Conservation (phyloP, 768 basidiomycete species). For the Phaeotremella skinneri region DNA sequence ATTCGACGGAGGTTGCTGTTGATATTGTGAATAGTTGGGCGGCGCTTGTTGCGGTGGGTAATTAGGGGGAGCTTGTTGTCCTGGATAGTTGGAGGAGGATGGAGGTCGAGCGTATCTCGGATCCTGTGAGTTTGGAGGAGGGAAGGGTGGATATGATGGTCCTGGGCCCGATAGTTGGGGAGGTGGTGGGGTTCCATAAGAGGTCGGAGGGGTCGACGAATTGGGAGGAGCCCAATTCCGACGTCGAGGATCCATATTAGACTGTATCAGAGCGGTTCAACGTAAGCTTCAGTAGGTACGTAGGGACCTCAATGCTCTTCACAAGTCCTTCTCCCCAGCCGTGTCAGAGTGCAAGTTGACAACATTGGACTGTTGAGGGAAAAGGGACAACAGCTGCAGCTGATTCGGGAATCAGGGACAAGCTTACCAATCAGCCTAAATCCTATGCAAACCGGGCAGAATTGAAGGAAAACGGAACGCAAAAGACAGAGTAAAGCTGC, state of each 20-base stretch:
- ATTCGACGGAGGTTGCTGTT: constrained; percentile 2
- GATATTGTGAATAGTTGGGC: neutral
- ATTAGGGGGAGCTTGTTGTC: neutral
- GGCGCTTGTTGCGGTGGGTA: neutral
- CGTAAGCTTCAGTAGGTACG: no score
- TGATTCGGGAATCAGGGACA: no score
- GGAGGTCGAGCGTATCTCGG: constrained; percentile 3
- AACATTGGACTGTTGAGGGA: no score
- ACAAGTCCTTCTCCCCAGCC: no score
- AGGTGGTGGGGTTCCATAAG: constrained; percentile 8
- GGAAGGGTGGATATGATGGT: constrained; percentile 5
- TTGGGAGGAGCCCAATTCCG: constrained; percentile 6
- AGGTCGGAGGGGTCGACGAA: neutral
- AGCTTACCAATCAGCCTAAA: no score
- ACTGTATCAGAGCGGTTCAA: no score
- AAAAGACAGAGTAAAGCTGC: neutral
- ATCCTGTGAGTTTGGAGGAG: constrained; percentile 5
- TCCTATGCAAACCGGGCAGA: no score
- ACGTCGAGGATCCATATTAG: constrained; percentile 34
- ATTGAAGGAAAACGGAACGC: no score
- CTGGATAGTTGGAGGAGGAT: constrained; percentile 8
- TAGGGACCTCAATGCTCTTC: no score
- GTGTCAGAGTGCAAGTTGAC: no score
- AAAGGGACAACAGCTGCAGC: no score
- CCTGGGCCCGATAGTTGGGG: constrained; percentile 5